These are phyloP conservation scores for Rosa rugosa DNA, from an alignment of 306 rosid genomes.

Conservation along the genomic window DNA sequence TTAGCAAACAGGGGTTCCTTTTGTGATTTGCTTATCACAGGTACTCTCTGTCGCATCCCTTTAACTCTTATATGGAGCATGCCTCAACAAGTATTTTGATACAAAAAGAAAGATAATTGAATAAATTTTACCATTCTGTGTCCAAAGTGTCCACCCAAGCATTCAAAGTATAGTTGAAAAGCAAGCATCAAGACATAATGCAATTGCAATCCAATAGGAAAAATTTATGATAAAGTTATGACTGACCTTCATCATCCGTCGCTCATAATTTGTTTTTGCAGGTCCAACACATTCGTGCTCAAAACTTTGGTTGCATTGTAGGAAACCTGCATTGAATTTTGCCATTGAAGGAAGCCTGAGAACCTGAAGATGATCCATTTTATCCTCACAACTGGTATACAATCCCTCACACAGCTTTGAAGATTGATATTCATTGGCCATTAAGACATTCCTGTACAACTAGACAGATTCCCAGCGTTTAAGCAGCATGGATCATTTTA, in stretches of 20 bases:
- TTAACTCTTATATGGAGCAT: background rate
- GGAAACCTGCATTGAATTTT: constrained; percentile 88
- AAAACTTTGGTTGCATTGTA: constrained; percentile 80
- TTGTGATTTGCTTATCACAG: background rate
- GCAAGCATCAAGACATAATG: constrained; percentile 1
- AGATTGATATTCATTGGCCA: constrained; percentile 74
- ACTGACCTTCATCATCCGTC: constrained; percentile 80
- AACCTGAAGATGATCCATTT: constrained; percentile 91
- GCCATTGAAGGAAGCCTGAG: constrained; percentile 96
- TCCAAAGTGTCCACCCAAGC: background rate
- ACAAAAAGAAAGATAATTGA: background rate
- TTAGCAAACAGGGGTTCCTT: background rate
- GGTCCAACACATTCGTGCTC: constrained; percentile 83
- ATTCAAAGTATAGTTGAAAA: constrained; percentile 8
- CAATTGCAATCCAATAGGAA: background rate
- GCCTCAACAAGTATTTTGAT: background rate
- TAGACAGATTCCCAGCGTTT: constrained; percentile 32
- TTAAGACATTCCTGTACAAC: constrained; percentile 55
- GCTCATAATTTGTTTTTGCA: constrained; percentile 69
- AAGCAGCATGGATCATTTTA: constrained; percentile 7
- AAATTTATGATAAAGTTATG: background rate
- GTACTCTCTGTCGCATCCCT: background rate
- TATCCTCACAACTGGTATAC: constrained; percentile 82
- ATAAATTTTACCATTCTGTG: background rate
- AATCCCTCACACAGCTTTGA: constrained; percentile 85